A percentile compares a stretch with the other conserved stretches of the same genome.
Evolutionary conservation across 179 eudicot genomes (phyloP).

Genomic region (Corrigiola litoralis): DNA sequence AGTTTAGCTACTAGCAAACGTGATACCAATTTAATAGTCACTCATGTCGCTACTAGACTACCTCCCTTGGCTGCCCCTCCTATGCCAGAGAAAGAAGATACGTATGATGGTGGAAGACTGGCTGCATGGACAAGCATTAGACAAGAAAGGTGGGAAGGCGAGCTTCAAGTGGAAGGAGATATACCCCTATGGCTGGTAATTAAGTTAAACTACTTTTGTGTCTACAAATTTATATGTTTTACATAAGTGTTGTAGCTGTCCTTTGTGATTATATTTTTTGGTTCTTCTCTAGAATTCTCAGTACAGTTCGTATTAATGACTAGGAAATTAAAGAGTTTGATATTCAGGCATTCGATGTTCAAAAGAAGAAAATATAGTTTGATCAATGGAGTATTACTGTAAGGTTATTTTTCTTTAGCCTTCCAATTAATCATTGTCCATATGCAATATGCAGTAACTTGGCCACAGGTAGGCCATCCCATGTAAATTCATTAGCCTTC

Average conservation of each 20-base stretch:
- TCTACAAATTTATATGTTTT: not conserved
- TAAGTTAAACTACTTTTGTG: slow-evolving; percentile 1
- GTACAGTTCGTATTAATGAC: no score
- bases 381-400: no score
- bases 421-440: slow-evolving; percentile 17
- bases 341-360: no score
- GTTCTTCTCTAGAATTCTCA: no score
- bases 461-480: no score
- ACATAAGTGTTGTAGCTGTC: no score
- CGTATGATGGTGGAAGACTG: slow-evolving; percentile 29
- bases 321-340: no score
- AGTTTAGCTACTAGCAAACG: not conserved
- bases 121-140: slow-evolving; percentile 82
- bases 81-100: slow-evolving; percentile 18
- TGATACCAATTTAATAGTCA: slow-evolving; percentile 5
- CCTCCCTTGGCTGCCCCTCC: slow-evolving; percentile 30
- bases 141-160: slow-evolving; percentile 93
- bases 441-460: no score
- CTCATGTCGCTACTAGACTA: slow-evolving; percentile 40
- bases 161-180: slow-evolving; percentile 71
- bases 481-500: no score
- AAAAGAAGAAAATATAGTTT: no score
- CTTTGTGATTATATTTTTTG: no score
- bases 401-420: not conserved
- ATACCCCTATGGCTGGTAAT: slow-evolving; percentile 94